Evolutionary conservation across 768 basidiomycete genomes (phyloP).

Genomic region (Tylopilus balloui): DNA sequence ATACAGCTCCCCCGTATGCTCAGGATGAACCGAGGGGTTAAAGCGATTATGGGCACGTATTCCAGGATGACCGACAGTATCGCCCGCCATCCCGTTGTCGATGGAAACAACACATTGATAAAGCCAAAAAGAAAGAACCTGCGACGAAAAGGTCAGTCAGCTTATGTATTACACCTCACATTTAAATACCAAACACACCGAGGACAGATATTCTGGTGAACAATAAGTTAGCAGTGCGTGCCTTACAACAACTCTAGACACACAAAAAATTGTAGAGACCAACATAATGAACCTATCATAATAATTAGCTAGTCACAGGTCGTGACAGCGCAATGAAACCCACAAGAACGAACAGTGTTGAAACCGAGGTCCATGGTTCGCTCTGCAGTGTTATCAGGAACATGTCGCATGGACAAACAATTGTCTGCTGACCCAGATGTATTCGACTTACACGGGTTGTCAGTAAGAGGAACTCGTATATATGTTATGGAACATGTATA

Average conservation of each 20-base stretch:
- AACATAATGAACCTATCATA: conserved; percentile 6
- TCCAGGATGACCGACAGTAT: neutral
- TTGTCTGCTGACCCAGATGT: conserved; percentile 7
- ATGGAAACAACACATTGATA: neutral
- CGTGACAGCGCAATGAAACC: neutral
- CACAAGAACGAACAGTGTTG: conserved; percentile 5
- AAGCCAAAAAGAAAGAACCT: neutral
- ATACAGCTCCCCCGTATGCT: neutral
- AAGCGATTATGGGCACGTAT: neutral
- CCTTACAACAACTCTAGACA: neutral
- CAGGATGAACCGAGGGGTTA: neutral
- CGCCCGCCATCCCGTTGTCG: neutral
- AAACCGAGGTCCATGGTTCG: conserved; percentile 4
- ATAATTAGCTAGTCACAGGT: neutral
- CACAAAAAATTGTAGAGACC: conserved; percentile 4
- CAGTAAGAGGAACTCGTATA: neutral
- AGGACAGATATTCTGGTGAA: neutral
- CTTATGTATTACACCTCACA: neutral
- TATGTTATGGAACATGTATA: neutral
- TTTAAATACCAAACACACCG: neutral
- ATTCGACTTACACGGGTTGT: conserved; percentile 1
- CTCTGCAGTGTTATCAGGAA: neutral
- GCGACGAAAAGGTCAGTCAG: no score
- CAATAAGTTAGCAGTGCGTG: neutral
- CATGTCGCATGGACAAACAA: neutral